phyloP scores from a whole-genome alignment of 176 grass and related monocot genomes.

The Saccharum spontaneum region DNA sequence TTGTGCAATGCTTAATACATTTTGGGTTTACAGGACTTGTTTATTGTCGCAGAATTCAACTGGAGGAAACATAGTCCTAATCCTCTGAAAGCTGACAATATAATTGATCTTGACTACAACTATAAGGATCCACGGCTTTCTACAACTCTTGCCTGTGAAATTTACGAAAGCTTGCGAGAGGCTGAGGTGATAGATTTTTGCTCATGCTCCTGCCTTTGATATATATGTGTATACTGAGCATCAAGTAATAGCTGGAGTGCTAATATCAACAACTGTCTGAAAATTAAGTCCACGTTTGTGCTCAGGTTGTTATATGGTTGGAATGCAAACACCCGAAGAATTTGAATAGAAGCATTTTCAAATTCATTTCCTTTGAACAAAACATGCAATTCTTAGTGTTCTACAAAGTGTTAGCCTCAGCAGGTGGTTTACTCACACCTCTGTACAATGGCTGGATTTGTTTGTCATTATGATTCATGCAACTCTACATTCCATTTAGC shows the following conservation, averaged over 20 bases:
- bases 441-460: neutral
- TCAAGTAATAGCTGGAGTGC: neutral
- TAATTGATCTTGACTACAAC: conserved; percentile 43
- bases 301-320: neutral
- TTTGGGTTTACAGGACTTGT: conserved; percentile 1
- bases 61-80: conserved; percentile 38
- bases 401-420: neutral
- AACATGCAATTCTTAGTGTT: neutral
- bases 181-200: conserved; percentile 68
- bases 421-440: neutral
- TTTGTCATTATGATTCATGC: neutral
- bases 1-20: conserved; percentile 6
- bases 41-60: conserved; percentile 44
- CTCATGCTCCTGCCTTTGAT: neutral
- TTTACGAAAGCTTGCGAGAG: conserved; percentile 66
- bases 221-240: neutral
- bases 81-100: conserved; percentile 37
- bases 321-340: neutral
- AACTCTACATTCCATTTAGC: conserved; percentile 3
- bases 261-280: neutral
- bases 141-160: conserved; percentile 66
- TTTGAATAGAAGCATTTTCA: neutral
- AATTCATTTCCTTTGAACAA: neutral
- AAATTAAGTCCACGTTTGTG: conserved; percentile 14
- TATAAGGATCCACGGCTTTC: conserved; percentile 56